Conservation (phyloP, 768 basidiomycete genomes). For the Mrakia hoshinonis region DNA sequence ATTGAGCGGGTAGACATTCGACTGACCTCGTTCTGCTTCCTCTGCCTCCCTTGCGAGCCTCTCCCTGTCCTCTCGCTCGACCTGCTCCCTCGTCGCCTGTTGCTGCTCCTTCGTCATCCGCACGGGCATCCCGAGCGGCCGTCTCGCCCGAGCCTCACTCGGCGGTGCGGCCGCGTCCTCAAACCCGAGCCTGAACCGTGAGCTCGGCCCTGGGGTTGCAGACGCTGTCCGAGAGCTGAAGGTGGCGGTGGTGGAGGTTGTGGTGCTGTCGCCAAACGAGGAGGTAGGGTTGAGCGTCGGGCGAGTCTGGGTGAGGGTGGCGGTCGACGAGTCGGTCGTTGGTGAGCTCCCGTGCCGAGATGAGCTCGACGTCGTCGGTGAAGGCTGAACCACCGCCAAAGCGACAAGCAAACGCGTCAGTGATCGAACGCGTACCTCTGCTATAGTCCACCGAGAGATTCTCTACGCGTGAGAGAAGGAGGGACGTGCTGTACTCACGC, state of each 20-base stretch:
- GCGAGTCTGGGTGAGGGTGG: not conserved
- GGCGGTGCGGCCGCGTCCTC: not conserved
- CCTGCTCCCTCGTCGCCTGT: conserved; percentile 3
- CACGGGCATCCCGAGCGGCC: conserved; percentile 10
- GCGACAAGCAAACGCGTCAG: too few relatives aligned
- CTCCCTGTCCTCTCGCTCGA: conserved; percentile 17
- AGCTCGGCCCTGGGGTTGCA: conserved; percentile 1
- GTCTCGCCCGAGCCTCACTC: conserved; percentile 10
- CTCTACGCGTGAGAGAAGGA: too few relatives aligned
- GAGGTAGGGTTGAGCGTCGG: not conserved
- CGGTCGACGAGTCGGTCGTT: not conserved
- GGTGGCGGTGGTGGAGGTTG: not conserved
- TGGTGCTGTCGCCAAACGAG: not conserved
- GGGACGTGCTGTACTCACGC: too few relatives aligned
- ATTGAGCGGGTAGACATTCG: not conserved
- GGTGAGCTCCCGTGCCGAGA: too few relatives aligned
- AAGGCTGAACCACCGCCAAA: too few relatives aligned
- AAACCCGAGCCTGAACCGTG: not conserved
- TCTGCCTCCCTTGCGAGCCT: not conserved
- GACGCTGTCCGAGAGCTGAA: not conserved
- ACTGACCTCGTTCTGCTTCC: conserved; percentile 15
- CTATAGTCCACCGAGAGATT: too few relatives aligned
- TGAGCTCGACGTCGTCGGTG: too few relatives aligned
- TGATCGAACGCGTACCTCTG: too few relatives aligned
- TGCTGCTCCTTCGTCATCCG: conserved; percentile 7